Evolutionary conservation across 495 filamentous ascomycete genomes (phyloP).

Genomic region (Trichocladium uniseriatum): DNA sequence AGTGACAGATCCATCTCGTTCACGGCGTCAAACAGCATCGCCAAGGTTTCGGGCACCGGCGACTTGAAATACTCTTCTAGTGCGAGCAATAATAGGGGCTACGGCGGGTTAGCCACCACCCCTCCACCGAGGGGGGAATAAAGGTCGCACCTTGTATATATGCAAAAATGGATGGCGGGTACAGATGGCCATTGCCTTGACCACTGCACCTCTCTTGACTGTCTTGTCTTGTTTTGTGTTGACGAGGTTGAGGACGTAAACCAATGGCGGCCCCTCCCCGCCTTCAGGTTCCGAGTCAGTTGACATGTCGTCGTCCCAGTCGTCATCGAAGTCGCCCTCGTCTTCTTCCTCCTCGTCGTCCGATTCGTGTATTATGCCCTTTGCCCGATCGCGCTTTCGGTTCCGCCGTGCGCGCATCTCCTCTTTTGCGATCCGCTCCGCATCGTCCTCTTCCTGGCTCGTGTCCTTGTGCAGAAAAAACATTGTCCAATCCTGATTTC

Average conservation of each 20-base stretch:
- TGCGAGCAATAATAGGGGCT: conserved; percentile 90
- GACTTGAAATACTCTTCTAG: conserved; percentile 96
- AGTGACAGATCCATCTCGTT: conserved; percentile 95
- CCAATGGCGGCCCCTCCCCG: conserved; percentile 76
- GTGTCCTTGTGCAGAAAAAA: conserved; percentile 97
- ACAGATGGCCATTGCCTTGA: conserved; percentile 99
- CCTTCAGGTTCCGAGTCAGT: conserved; percentile 53
- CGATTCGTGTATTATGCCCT: conserved; percentile 46
- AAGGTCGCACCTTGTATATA: conserved; percentile 80
- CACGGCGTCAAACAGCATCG: conserved; percentile 79
- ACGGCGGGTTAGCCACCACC: conserved; percentile 19
- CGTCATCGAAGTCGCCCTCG: conserved; percentile 43
- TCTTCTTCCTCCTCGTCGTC: conserved; percentile 40
- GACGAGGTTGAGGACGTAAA: conserved; percentile 95
- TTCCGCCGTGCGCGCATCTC: conserved; percentile 38
- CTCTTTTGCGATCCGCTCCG: conserved; percentile 41
- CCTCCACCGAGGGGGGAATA: background rate
- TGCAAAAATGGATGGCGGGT: conserved; percentile 97
- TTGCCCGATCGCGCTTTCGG: conserved; percentile 38
- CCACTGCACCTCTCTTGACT: conserved; percentile 84
- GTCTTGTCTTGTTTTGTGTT: conserved; percentile 95
- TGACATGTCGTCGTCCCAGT: conserved; percentile 47
- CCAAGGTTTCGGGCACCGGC: conserved; percentile 81
- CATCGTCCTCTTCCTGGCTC: conserved; percentile 68
- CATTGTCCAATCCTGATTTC: conserved; percentile 97